phyloP scores from a whole-genome alignment of 371 early-diverging fungal genomes.

The Encephalitozoon intestinalis region DNA sequence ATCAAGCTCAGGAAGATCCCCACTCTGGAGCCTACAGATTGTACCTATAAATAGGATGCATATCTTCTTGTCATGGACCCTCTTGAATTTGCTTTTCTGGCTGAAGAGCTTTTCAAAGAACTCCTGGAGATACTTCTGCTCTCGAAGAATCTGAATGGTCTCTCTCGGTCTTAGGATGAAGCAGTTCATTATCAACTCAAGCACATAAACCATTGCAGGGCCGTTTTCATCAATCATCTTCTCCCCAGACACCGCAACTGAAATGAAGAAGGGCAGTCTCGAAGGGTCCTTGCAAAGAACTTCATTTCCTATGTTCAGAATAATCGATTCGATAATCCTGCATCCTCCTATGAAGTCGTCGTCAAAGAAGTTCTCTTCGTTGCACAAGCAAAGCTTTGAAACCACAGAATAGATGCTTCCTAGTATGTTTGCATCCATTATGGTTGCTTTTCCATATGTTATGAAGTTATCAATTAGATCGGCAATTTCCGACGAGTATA shows the following conservation, averaged over 20 bases:
- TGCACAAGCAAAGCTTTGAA: neutral
- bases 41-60: conserved; percentile 55
- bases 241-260: conserved; percentile 26
- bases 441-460: conserved; percentile 49
- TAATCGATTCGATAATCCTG: conserved; percentile 56
- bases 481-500: conserved; percentile 46
- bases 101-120: conserved; percentile 29
- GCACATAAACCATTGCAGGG: conserved; percentile 33
- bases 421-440: conserved; percentile 35
- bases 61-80: conserved; percentile 62
- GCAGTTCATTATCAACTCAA: conserved; percentile 54
- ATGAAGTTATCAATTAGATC: conserved; percentile 59
- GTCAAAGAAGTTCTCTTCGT: conserved; percentile 52
- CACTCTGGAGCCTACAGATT: conserved; percentile 20
- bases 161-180: conserved; percentile 47
- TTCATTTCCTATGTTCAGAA: conserved; percentile 56
- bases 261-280: conserved; percentile 40
- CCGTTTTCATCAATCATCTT: conserved; percentile 24
- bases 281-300: conserved; percentile 3
- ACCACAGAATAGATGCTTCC: conserved; percentile 17
- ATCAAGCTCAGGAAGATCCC: conserved; percentile 9
- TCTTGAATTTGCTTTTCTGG: conserved; percentile 44
- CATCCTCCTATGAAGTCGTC: conserved; percentile 59
- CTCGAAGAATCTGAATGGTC: conserved; percentile 13
- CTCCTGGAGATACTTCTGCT: conserved; percentile 13